Evolutionary conservation across 2,329 filamentous ascomycete genomes (phyloP).

Genomic region (Penicillium polonicum): DNA sequence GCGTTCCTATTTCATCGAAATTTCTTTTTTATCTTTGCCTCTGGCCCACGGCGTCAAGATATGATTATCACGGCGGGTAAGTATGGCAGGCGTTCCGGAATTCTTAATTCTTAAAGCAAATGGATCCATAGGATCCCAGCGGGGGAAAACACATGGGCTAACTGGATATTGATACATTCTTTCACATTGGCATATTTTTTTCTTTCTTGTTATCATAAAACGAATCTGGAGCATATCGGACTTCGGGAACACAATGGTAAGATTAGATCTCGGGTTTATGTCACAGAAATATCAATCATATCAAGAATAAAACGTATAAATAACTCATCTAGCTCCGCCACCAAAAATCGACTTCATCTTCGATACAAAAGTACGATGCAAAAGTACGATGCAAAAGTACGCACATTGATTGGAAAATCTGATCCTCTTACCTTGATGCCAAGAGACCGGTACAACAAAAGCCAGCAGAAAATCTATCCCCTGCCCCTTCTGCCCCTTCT

Average conservation of each 20-base stretch:
- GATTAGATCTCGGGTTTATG: background rate
- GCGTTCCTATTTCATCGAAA: background rate
- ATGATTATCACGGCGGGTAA: background rate
- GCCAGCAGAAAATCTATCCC: background rate
- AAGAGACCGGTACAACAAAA: background rate
- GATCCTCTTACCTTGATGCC: background rate
- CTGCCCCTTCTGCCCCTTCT: background rate
- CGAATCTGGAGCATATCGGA: background rate
- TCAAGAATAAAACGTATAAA: background rate
- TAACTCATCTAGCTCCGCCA: background rate
- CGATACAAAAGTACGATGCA: background rate
- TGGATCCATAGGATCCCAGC: background rate
- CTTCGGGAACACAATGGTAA: background rate
- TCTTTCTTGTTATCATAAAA: background rate
- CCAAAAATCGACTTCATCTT: background rate
- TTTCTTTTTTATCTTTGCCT: background rate
- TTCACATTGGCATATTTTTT: background rate
- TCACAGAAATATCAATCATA: background rate
- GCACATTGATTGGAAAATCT: background rate
- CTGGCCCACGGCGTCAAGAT: background rate
- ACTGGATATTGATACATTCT: background rate
- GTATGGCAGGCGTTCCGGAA: background rate
- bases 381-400: background rate
- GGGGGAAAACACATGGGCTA: background rate
- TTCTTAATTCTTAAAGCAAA: background rate